phyloP scores from a whole-genome alignment of 2,329 filamentous ascomycete species.

The Helicocarpus griseus region DNA sequence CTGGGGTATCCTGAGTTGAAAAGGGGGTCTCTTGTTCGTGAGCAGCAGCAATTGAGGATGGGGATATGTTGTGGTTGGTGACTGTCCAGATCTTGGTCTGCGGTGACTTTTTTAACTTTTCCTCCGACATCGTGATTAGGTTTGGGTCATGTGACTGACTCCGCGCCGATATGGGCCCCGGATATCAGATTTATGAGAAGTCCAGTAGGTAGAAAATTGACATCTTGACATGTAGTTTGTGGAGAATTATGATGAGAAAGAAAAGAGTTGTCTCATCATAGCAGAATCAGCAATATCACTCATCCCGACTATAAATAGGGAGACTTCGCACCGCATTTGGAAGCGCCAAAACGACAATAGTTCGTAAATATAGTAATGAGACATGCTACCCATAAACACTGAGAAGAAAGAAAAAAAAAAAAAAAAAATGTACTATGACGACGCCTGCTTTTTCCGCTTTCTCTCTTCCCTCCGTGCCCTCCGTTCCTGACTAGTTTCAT shows the following conservation, averaged over 20 bases:
- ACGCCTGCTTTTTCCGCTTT: constrained; percentile 28
- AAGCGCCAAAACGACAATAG: not conserved
- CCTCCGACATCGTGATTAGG: not conserved
- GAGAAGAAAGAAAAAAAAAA: not conserved
- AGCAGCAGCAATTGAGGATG: not conserved
- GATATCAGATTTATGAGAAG: not conserved
- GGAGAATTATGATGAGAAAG: not conserved
- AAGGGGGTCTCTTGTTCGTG: not conserved
- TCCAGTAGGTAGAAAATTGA: not conserved
- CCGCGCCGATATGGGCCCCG: not conserved
- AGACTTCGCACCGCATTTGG: too few relatives aligned
- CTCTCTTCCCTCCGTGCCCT: constrained; percentile 25
- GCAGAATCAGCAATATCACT: not conserved
- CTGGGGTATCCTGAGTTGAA: not conserved
- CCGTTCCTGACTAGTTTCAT: constrained; percentile 26
- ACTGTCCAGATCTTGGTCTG: not conserved
- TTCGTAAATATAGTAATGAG: not conserved
- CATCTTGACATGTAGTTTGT: not conserved
- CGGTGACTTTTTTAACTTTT: not conserved
- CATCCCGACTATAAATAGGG: too few relatives aligned
- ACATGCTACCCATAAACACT: too few relatives aligned
- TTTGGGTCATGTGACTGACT: not conserved
- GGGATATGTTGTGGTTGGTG: too few relatives aligned
- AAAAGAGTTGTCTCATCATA: not conserved
- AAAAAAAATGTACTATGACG: not conserved